Percentiles rank a stretch among this genome's conserved stretches.
These are phyloP conservation scores for Cryptosporidium canis DNA, from an alignment of 169 alveolate genomes.

Conservation along the genomic window DNA sequence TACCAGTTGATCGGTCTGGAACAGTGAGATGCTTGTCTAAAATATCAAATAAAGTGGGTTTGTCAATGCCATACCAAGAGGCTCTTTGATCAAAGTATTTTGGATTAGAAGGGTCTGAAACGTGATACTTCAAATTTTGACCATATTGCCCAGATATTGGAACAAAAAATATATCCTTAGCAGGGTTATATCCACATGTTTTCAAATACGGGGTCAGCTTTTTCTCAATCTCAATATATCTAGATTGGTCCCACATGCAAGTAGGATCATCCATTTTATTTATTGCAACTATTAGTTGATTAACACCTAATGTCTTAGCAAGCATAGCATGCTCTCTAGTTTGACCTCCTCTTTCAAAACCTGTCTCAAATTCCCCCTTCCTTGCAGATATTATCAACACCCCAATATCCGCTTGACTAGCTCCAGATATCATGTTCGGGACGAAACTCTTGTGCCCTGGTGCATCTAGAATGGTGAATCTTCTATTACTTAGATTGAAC, in stretches of 20 bases:
- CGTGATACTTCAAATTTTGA: slow-evolving; percentile 90
- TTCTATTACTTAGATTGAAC: slow-evolving; percentile 90
- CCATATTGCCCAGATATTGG: slow-evolving; percentile 98
- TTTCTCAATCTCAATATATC: slow-evolving; percentile 86
- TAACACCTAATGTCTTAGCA: slow-evolving; percentile 97
- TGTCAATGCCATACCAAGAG: slow-evolving; percentile 80
- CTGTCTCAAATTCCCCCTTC: slow-evolving; percentile 99
- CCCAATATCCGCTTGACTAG: slow-evolving; percentile 99
- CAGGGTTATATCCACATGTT: slow-evolving; percentile 89
- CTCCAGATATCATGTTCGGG: slow-evolving; percentile 99
- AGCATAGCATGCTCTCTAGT: slow-evolving; percentile 99
- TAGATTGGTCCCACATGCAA: slow-evolving; percentile 92
- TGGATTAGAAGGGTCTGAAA: slow-evolving; percentile 75
- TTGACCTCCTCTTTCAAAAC: slow-evolving; percentile 99
- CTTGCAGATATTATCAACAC: slow-evolving; percentile 96
- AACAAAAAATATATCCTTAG: slow-evolving; percentile 90
- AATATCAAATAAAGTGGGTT: slow-evolving; percentile 87
- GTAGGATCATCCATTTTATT: slow-evolving; percentile 99
- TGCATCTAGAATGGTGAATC: slow-evolving; percentile 99
- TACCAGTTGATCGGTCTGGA: slow-evolving; percentile 62
- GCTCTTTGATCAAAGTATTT: slow-evolving; percentile 74
- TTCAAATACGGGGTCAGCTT: slow-evolving; percentile 90
- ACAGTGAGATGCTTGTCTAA: slow-evolving; percentile 75
- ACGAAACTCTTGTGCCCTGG: slow-evolving; percentile 99
- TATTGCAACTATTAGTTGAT: slow-evolving; percentile 94